A percentile compares a stretch with the other conserved stretches of the same genome.
phyloP scores from a whole-genome alignment of 1,139 yeast species.

The Debaryomyces psychrophilus region DNA sequence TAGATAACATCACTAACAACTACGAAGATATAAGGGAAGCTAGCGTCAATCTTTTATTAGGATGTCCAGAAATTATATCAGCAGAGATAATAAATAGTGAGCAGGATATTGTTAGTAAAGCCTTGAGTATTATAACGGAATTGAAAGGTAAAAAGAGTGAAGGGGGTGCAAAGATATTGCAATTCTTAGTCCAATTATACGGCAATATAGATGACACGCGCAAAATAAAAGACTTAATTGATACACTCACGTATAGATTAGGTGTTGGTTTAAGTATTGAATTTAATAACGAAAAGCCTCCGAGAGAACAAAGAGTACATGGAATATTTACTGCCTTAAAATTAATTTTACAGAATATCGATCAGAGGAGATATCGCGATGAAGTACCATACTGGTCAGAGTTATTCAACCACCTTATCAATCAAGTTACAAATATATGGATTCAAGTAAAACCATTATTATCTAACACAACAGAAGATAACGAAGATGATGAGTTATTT shows the following conservation, averaged over 20 bases:
- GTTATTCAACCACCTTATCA: constrained; percentile 12
- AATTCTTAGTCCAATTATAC: constrained; percentile 44
- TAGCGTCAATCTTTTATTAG: constrained; percentile 51
- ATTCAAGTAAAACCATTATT: constrained; percentile 53
- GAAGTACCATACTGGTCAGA: constrained; percentile 8
- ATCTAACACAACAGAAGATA: constrained; percentile 58
- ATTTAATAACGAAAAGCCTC: background rate
- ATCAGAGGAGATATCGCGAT: constrained; percentile 10
- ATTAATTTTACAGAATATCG: constrained; percentile 42
- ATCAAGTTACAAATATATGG: constrained; percentile 51
- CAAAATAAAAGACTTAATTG: constrained; percentile 28
- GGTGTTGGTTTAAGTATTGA: constrained; percentile 13
- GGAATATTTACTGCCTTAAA: constrained; percentile 65
- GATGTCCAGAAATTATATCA: constrained; percentile 44
- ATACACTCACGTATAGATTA: constrained; percentile 32
- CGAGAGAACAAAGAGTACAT: constrained; percentile 55
- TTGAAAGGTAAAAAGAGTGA: constrained; percentile 76
- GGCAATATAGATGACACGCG: constrained; percentile 20
- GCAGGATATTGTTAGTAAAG: constrained; percentile 33
- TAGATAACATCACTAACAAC: constrained; percentile 67
- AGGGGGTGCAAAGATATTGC: constrained; percentile 73
- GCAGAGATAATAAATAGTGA: constrained; percentile 3
- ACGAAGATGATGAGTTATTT: constrained; percentile 30
- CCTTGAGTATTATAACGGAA: constrained; percentile 51
- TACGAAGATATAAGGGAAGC: constrained; percentile 73